phyloP scores from a whole-genome alignment of 805 yeast genomes.

The Blastobotrys muscicola region DNA sequence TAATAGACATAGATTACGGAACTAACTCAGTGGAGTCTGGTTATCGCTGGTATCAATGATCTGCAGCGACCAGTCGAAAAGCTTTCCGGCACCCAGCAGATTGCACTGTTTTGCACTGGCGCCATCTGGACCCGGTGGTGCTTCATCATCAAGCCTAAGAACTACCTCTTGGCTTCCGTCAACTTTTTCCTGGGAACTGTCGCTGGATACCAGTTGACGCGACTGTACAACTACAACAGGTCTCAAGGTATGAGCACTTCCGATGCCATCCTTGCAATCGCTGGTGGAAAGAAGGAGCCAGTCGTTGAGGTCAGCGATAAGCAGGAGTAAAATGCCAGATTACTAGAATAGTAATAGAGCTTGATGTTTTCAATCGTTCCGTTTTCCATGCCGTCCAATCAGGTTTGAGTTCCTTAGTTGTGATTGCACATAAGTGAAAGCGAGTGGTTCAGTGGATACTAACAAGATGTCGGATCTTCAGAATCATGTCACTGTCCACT shows the following conservation, averaged over 20 bases:
- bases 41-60: constrained; percentile 85
- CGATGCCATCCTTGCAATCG: constrained; percentile 50
- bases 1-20: neutral
- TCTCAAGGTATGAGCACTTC: constrained; percentile 50
- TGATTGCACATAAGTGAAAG: too few species aligned
- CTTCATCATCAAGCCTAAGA: constrained; percentile 82
- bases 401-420: too few species aligned
- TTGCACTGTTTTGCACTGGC: constrained; percentile 84
- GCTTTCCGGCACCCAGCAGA: constrained; percentile 80
- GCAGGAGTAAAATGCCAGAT: too few species aligned
- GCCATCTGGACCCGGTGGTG: constrained; percentile 98
- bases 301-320: too few species aligned
- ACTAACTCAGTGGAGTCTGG: constrained; percentile 62
- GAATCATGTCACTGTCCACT: too few species aligned
- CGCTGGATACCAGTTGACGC: constrained; percentile 71
- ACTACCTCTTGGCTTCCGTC: constrained; percentile 79
- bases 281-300: constrained; percentile 34
- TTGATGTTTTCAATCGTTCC: too few species aligned
- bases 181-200: constrained; percentile 88
- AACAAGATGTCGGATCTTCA: too few species aligned
- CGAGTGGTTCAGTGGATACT: too few species aligned
- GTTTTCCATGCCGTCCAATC: too few species aligned
- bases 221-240: constrained; percentile 62
- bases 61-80: constrained; percentile 84
- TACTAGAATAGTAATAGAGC: too few species aligned